These are phyloP conservation scores for Ceratobasidium papillatum DNA, from an alignment of 1,284 basidiomycete species.

Conservation along the genomic window DNA sequence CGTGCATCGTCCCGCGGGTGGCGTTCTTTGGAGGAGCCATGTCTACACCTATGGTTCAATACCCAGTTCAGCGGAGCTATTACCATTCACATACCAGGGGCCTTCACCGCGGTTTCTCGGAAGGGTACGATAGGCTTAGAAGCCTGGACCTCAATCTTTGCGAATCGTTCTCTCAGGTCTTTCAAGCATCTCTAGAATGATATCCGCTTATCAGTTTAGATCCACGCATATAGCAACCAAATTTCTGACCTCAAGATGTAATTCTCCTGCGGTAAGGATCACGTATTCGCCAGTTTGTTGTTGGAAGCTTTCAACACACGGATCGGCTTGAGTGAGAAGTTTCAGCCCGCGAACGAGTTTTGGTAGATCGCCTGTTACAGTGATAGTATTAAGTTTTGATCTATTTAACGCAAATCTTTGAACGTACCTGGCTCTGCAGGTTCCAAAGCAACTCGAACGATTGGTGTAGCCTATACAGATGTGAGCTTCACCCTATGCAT, in stretches of 20 bases:
- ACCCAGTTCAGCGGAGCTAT: neutral
- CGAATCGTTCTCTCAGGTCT: slow-evolving; percentile 94
- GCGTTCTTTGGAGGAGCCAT: slow-evolving; percentile 89
- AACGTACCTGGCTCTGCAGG: slow-evolving; percentile 72
- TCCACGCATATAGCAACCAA: slow-evolving; percentile 39
- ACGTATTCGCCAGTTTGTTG: slow-evolving; percentile 98
- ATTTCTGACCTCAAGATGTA: slow-evolving; percentile 86
- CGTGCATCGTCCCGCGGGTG: slow-evolving; percentile 80
- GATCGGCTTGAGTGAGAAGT: slow-evolving; percentile 93
- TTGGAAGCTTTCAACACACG: slow-evolving; percentile 96
- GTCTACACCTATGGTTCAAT: slow-evolving; percentile 57
- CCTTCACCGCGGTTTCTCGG: slow-evolving; percentile 91
- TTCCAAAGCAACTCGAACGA: slow-evolving; percentile 95
- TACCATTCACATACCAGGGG: slow-evolving; percentile 60
- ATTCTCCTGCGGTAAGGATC: slow-evolving; percentile 94
- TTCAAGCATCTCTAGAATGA: slow-evolving; percentile 84
- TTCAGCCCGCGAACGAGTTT: slow-evolving; percentile 90
- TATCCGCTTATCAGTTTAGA: slow-evolving; percentile 12
- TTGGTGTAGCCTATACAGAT: slow-evolving; percentile 74
- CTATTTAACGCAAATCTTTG: neutral
- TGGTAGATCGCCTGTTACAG: slow-evolving; percentile 78
- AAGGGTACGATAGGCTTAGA: slow-evolving; percentile 98
- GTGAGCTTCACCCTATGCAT: slow-evolving; percentile 30
- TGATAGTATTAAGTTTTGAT: neutral
- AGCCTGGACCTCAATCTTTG: slow-evolving; percentile 89